Base-by-base conservation (phyloP, 83 land plant species). In the Larix sibirica region DNA sequence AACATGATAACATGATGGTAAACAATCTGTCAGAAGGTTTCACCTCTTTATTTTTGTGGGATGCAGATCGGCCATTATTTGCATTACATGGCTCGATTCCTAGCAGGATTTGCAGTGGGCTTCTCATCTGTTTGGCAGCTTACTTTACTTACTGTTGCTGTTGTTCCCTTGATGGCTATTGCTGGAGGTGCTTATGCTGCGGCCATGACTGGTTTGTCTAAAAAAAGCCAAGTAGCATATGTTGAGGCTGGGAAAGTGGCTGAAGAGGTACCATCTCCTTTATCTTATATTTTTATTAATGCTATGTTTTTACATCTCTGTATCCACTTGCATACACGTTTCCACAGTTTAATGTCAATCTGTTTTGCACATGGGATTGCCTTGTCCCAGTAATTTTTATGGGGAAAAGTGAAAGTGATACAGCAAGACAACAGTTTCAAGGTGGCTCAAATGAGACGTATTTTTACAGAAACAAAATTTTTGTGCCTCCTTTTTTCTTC, bases 111-210 rank as follows among this genome's bases (percentile, higher is more conserved):
- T 79, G 87, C 84, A 33, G 66, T 93, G 21, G 95, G 91, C 33
- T 93, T 93, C 79, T 13, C 81, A 12, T 83, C 87, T 5, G 90
- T 89, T 2, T 93, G 95, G 95, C 84, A 89, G 86, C 86, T 93
- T 17, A 88, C 90, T 10, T 88, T 93, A 16, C 83, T 93, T 33
- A 93, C 90, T n/a, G 44, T 93, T 71, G 89, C 94, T n/a, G 81
- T 93, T n/a, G 89, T 93, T 60, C 95, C 95, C 23, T 73, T 83
- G 73, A 90, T 95, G 5, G 94, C 92, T 78, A 17, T 91, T 10
- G 96, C 97, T 18, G 97, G 97, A 24, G 97, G 92, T 2, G 80
- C 83, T 10, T 95, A 93, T 88, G 86, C 96, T 1, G 58, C 81
- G 2, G 75, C 83, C 21, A 42, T 86, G 70, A 79, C 77, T n/a